phyloP scores from a whole-genome alignment of 1,284 basidiomycete genomes.

The Marasmius oreades region DNA sequence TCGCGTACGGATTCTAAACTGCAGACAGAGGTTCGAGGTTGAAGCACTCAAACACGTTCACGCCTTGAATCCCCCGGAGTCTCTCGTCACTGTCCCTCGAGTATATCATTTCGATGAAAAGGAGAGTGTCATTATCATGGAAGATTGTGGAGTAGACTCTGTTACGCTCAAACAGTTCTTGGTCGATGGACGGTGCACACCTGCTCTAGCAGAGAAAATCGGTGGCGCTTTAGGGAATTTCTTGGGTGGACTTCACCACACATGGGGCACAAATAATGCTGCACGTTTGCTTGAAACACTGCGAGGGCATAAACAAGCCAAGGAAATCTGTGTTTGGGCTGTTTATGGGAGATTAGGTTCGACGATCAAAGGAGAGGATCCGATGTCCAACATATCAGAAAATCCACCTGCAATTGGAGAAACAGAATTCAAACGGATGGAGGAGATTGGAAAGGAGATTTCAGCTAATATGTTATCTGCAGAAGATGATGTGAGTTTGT shows the following conservation, averaged over 20 bases:
- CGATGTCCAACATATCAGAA: conserved; percentile 31
- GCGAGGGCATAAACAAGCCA: conserved; percentile 37
- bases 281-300: conserved; percentile 32
- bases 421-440: conserved; percentile 35
- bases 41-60: conserved; percentile 42
- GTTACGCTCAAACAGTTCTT: conserved; percentile 48
- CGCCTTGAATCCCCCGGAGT: conserved; percentile 26
- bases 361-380: conserved; percentile 36
- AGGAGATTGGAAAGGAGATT: conserved; percentile 31
- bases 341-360: conserved; percentile 30
- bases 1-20: conserved; percentile 1
- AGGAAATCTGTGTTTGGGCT: conserved; percentile 35
- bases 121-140: conserved; percentile 53
- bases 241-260: conserved; percentile 41
- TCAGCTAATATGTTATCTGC: conserved; percentile 32
- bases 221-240: conserved; percentile 51
- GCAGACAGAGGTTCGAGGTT: conserved; percentile 42
- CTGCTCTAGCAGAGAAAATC: conserved; percentile 35
- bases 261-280: conserved; percentile 30
- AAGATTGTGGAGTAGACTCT: conserved; percentile 45
- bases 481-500: conserved; percentile 31
- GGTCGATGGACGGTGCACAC: conserved; percentile 31
- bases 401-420: conserved; percentile 37
- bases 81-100: conserved; percentile 42
- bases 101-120: conserved; percentile 48